Percentiles rank a stretch among this genome's conserved stretches.
phyloP scores from a whole-genome alignment of 306 rosid species.

The Sophora flavescens region DNA sequence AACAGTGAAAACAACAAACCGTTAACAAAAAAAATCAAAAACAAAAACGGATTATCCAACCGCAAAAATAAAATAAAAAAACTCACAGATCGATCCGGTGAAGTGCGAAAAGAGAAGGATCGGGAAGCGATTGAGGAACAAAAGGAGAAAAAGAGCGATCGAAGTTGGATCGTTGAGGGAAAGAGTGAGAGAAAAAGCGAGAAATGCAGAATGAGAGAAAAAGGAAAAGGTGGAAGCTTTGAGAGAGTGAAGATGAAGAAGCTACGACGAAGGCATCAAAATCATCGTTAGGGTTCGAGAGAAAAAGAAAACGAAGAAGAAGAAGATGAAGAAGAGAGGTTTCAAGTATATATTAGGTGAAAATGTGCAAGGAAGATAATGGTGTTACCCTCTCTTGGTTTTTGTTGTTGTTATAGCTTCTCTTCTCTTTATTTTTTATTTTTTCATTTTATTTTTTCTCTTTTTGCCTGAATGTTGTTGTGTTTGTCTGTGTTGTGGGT shows the following conservation, averaged over 20 bases:
- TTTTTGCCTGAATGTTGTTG: constrained; percentile 7
- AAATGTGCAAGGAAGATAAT: constrained; percentile 36
- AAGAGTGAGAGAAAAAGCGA: constrained; percentile 28
- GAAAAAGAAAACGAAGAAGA: background rate
- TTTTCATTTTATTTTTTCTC: background rate
- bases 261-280: constrained; percentile 26
- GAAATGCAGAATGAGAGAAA: constrained; percentile 41
- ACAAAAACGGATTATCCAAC: constrained; percentile 26
- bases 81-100: constrained; percentile 63
- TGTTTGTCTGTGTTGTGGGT: background rate
- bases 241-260: constrained; percentile 26
- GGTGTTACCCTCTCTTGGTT: constrained; percentile 42
- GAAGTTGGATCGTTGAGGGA: constrained; percentile 45
- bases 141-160: constrained; percentile 37
- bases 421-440: background rate
- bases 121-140: constrained; percentile 43
- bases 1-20: constrained; percentile 37
- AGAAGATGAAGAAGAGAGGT: constrained; percentile 45
- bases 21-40: background rate
- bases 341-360: constrained; percentile 53
- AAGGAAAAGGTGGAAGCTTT: constrained; percentile 18
- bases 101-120: constrained; percentile 48
- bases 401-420: constrained; percentile 39
- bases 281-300: constrained; percentile 48
- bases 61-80: background rate